phyloP scores from a whole-genome alignment of 768 basidiomycete species.

The Wakefieldia striispora region DNA sequence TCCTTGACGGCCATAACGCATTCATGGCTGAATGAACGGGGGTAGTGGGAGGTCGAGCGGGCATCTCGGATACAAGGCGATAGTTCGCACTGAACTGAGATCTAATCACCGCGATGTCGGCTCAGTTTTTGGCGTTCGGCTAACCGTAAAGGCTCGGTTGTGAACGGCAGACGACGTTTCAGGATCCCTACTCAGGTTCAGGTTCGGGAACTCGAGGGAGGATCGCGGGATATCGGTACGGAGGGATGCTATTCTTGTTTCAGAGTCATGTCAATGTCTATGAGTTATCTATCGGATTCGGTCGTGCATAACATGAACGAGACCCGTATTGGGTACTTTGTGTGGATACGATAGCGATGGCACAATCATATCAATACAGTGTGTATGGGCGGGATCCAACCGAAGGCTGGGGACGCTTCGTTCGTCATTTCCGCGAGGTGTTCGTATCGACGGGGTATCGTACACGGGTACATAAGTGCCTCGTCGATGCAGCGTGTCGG shows the following conservation, averaged over 20 bases:
- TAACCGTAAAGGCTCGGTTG: background rate
- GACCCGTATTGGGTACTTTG: too few relatives aligned
- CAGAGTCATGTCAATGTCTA: too few relatives aligned
- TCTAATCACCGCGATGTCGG: too few relatives aligned
- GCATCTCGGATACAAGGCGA: slow-evolving; percentile 9
- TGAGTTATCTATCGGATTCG: too few relatives aligned
- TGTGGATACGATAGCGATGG: too few relatives aligned
- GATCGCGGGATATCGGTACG: slow-evolving; percentile 1
- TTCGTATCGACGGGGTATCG: background rate
- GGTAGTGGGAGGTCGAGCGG: background rate
- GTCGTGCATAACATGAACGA: background rate
- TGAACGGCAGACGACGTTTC: too few relatives aligned
- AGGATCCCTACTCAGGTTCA: background rate
- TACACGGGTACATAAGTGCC: slow-evolving; percentile 6
- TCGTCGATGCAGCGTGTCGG: slow-evolving; percentile 26
- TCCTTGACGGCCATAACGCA: too few relatives aligned
- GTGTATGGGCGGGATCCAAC: background rate
- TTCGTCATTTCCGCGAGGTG: slow-evolving; percentile 9
- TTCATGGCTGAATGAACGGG: too few relatives aligned
- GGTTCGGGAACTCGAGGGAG: slow-evolving; percentile 6
- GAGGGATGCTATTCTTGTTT: too few relatives aligned
- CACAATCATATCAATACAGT: too few relatives aligned
- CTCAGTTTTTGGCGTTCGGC: too few relatives aligned
- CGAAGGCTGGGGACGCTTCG: background rate
- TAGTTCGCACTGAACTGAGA: background rate